Evolutionary conservation across 2,329 filamentous ascomycete genomes (phyloP).

Genomic region (Pseudogymnoascus verrucosus): DNA sequence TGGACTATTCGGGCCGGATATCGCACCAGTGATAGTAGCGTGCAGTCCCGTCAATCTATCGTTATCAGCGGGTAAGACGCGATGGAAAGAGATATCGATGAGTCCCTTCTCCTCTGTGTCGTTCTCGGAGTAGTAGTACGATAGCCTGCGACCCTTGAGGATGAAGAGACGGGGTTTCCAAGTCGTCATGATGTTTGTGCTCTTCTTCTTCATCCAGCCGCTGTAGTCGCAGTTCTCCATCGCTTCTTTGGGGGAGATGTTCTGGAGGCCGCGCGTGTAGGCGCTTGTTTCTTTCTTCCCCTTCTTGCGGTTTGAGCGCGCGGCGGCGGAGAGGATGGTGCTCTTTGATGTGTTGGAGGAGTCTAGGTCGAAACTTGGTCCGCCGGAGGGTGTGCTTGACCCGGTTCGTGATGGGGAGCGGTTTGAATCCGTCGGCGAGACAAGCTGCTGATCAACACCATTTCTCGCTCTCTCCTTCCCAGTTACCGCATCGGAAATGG

Average conservation of each 20-base stretch:
- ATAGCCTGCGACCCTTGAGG: constrained; percentile 79
- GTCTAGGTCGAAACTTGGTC: constrained; percentile 69
- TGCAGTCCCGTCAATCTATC: constrained; percentile 86
- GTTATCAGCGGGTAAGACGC: constrained; percentile 88
- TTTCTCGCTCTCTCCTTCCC: constrained; percentile 46
- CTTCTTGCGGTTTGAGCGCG: constrained; percentile 52
- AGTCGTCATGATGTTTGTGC: constrained; percentile 88
- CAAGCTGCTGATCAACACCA: constrained; percentile 36
- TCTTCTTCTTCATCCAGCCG: constrained; percentile 99
- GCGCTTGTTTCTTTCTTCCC: constrained; percentile 93
- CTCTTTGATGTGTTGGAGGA: constrained; percentile 58
- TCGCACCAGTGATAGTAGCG: constrained; percentile 84
- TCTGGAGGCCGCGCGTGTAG: constrained; percentile 77
- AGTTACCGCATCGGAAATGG: constrained; percentile 70
- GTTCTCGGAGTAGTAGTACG: constrained; percentile 92
- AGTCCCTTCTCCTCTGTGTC: constrained; percentile 90
- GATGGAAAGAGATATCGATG: constrained; percentile 95
- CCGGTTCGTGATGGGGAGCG: constrained; percentile 65
- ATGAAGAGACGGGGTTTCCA: constrained; percentile 98
- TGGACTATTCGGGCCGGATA: constrained; percentile 49
- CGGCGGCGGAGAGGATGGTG: constrained; percentile 39
- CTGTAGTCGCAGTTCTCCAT: constrained; percentile 85
- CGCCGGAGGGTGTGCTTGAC: constrained; percentile 60
- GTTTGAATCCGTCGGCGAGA: not conserved
- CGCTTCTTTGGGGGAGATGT: constrained; percentile 73